A percentile compares a stretch with the other conserved stretches of the same genome.
Evolutionary conservation across 768 basidiomycete species (phyloP).

Genomic region (Pleurotus tuber-regium): DNA sequence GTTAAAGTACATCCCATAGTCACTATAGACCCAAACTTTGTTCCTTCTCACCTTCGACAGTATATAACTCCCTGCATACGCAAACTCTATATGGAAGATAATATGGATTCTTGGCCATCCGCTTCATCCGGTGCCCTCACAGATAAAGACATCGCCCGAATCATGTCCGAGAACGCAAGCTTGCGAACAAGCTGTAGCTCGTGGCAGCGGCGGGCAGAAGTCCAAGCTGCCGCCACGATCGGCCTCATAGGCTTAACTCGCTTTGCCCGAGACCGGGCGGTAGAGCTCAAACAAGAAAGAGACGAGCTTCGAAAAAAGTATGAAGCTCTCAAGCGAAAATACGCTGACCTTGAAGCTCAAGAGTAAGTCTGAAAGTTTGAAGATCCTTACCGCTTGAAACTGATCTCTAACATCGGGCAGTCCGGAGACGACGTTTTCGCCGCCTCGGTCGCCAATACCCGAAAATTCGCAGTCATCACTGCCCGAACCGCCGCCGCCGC

Average conservation of each 20-base stretch:
- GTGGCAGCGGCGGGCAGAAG: conserved; percentile 50
- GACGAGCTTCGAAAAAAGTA: conserved; percentile 36
- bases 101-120: conserved; percentile 17
- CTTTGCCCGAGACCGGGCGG: conserved; percentile 37
- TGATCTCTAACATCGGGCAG: not conserved
- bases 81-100: conserved; percentile 47
- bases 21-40: conserved; percentile 41
- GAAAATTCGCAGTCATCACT: not conserved
- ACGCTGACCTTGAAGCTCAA: conserved; percentile 7
- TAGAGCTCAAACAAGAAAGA: conserved; percentile 35
- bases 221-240: conserved; percentile 45
- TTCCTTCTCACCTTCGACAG: conserved; percentile 58
- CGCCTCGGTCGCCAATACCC: not conserved
- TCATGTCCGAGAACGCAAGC: conserved; percentile 41
- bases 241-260: conserved; percentile 43
- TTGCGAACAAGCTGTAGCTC: conserved; percentile 39
- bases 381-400: not conserved
- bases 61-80: conserved; percentile 59
- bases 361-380: conserved; percentile 4
- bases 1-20: conserved; percentile 27
- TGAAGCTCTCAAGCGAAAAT: conserved; percentile 22
- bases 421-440: conserved; percentile 7
- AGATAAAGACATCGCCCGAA: conserved; percentile 34
- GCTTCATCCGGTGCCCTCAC: conserved; percentile 17
- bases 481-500: not conserved